These are phyloP conservation scores for Fusarium sp. DNA, from an alignment of 2,329 filamentous ascomycete genomes.

Conservation along the genomic window DNA sequence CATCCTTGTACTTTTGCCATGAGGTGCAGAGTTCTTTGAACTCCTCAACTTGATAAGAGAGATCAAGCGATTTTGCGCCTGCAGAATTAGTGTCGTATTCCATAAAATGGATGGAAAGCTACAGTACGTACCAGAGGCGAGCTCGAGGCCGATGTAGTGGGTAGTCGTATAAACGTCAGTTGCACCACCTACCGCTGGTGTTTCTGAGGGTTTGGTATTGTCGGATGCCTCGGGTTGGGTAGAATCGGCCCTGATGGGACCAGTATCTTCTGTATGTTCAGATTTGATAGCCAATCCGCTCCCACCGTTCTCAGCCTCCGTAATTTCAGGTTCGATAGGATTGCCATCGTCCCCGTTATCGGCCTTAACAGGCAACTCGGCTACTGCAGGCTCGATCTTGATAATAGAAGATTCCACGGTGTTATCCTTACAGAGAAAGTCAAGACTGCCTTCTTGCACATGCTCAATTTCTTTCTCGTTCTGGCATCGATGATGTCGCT, in stretches of 20 bases:
- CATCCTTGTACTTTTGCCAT: conserved; percentile 79
- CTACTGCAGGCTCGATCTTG: conserved; percentile 31
- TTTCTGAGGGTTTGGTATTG: conserved; percentile 18
- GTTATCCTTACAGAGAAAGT: conserved; percentile 56
- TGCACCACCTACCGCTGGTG: conserved; percentile 16
- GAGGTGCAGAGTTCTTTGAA: conserved; percentile 86
- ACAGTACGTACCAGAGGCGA: conserved; percentile 73
- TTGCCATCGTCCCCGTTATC: conserved; percentile 57
- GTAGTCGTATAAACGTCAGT: conserved; percentile 84
- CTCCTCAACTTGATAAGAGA: conserved; percentile 83
- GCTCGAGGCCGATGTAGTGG: conserved; percentile 90
- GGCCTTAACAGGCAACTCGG: conserved; percentile 56
- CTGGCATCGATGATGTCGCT: conserved; percentile 79
- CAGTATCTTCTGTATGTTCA: conserved; percentile 48
- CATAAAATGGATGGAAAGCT: background rate
- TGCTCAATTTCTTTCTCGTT: conserved; percentile 63
- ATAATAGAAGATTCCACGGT: conserved; percentile 53
- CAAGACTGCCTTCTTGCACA: conserved; percentile 65
- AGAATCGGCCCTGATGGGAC: conserved; percentile 35
- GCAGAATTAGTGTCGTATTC: conserved; percentile 49
- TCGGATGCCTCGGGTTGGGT: conserved; percentile 23
- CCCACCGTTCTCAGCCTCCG: conserved; percentile 49
- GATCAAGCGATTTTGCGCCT: conserved; percentile 78
- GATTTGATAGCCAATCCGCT: conserved; percentile 21
- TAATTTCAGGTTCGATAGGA: conserved; percentile 52